Base-by-base conservation (phyloP, 164 flowering plant genomes). In the Stephania japonica region DNA sequence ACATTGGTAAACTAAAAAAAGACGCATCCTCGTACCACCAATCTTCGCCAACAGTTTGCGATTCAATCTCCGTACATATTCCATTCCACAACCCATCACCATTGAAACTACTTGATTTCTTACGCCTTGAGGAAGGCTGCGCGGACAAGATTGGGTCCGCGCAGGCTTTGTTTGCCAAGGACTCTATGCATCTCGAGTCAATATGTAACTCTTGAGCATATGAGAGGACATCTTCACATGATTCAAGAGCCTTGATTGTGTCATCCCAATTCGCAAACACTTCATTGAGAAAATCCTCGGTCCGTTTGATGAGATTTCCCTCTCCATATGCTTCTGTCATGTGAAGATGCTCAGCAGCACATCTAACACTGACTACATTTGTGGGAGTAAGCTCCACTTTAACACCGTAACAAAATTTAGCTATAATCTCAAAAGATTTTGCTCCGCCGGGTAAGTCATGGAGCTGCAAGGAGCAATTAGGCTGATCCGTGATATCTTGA, bases 11-110 rank as follows among this genome's bases (percentile, higher is more conserved):
- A 27, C 84, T 86, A 5, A 91, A 88, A 65, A 70, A 79, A 19
- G 89, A 87, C 23, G 80, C 88, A 72, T 91, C 97, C 72, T 87
- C 89, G 61, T 81, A 87, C 94, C 94, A 87, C 93, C 91, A 90
- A 76, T 90, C 90, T 23, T 83, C 85, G 61, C 79, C 71, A 27
- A 77, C 44, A 21, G 78, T 47, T 10, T 71, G 72, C 26, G 82
- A 74, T 75, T 82, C 86, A 21, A 80, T 66, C 42, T 70, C 64
- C 13, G 83, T 61, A 26, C 75, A 56, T 70, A 90, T 87, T 73
- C 97, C 94, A 77, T 90, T 91, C 91, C 94, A 90, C 23, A 84
- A 26, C 6, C 73, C 68, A 24, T 78, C 65, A 7, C 79, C 84
- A 3, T 61, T 80, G 13, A 88, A 74, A 68, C 72, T 83, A 56